These are phyloP conservation scores for Sicyos edulis DNA, from an alignment of 306 rosid genomes.

Conservation along the genomic window DNA sequence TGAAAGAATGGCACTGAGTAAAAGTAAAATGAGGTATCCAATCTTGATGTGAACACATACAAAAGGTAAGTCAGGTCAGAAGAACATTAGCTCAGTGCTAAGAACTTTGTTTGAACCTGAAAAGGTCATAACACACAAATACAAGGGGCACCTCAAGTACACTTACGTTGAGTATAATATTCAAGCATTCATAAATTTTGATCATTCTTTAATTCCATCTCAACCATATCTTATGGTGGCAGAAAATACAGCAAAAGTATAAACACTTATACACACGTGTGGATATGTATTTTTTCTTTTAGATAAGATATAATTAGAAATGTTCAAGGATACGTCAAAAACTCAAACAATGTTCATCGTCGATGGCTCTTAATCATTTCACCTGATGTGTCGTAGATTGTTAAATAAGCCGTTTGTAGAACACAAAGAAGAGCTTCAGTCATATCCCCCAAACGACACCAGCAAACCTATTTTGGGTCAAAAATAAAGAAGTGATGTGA, in stretches of 20 bases:
- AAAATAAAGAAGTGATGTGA: background rate
- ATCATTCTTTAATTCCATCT: background rate
- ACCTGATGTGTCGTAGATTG: conserved; percentile 82
- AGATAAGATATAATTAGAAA: background rate
- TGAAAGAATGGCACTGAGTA: background rate
- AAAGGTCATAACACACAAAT: background rate
- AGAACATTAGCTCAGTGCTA: background rate
- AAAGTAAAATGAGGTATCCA: background rate
- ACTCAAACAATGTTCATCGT: conserved; percentile 6
- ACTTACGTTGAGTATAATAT: background rate
- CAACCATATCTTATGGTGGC: background rate
- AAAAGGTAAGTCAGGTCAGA: background rate
- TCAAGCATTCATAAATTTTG: background rate
- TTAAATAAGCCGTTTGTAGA: conserved; percentile 64
- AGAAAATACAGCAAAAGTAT: background rate
- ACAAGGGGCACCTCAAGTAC: background rate
- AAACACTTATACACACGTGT: background rate
- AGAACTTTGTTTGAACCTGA: conserved; percentile 9
- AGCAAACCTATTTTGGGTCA: conserved; percentile 54
- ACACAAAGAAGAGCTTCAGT: conserved; percentile 80
- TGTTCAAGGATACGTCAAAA: background rate
- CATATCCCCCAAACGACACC: conserved; percentile 74
- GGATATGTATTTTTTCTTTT: background rate
- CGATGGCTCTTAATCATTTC: conserved; percentile 27
- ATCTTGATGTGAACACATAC: background rate